These are phyloP conservation scores for Talaromyces sp. DNA, from an alignment of 2,329 filamentous ascomycete genomes.

Conservation along the genomic window DNA sequence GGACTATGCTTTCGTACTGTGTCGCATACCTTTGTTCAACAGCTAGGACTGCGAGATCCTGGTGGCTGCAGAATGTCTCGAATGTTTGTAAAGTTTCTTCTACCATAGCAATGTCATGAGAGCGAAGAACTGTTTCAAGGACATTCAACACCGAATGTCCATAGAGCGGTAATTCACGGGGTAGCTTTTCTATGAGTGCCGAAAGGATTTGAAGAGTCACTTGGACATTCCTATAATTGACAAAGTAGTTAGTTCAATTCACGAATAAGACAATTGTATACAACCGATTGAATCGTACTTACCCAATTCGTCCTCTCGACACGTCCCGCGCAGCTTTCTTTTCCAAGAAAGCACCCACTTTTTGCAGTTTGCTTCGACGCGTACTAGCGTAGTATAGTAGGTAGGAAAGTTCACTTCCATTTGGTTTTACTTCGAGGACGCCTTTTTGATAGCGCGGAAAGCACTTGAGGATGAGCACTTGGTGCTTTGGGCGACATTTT, in stretches of 20 bases:
- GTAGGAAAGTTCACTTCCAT: constrained; percentile 94
- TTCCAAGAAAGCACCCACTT: constrained; percentile 90
- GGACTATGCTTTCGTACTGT: constrained; percentile 77
- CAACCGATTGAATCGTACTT: constrained; percentile 29
- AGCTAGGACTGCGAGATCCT: constrained; percentile 77
- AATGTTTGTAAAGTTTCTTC: constrained; percentile 85
- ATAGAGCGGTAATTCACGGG: constrained; percentile 84
- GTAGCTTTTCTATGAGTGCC: constrained; percentile 86
- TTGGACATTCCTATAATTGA: constrained; percentile 69
- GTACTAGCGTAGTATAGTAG: constrained; percentile 95
- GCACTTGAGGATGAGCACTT: constrained; percentile 92
- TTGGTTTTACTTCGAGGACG: constrained; percentile 86
- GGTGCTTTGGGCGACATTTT: constrained; percentile 81
- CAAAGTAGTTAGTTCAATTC: background rate
- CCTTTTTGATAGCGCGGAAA: constrained; percentile 91
- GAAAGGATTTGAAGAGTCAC: constrained; percentile 90
- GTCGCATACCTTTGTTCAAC: constrained; percentile 78
- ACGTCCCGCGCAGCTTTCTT: constrained; percentile 91
- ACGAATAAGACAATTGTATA: background rate
- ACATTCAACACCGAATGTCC: constrained; percentile 79
- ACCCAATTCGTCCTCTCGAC: constrained; percentile 83
- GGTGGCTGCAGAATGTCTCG: constrained; percentile 79
- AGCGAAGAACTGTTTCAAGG: constrained; percentile 74
- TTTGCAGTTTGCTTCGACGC: constrained; percentile 89
- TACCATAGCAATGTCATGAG: constrained; percentile 84